A percentile compares a stretch with the other conserved stretches of the same genome.
Conservation (phyloP, 306 rosid genomes). For the Prunus mongolica region DNA sequence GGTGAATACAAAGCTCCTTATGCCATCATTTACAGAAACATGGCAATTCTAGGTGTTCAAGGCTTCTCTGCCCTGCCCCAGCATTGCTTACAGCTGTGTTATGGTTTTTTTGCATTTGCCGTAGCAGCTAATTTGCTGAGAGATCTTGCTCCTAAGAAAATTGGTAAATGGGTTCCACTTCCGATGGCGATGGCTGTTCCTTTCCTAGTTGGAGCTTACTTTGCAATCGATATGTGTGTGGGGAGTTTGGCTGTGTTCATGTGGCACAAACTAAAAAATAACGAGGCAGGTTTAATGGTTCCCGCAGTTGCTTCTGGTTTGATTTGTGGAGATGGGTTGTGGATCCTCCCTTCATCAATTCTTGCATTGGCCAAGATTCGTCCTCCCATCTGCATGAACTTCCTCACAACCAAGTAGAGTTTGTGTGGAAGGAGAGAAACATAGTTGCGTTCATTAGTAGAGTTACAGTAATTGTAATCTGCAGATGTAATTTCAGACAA, state of each 20-base stretch:
- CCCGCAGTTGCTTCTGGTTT: constrained; percentile 98
- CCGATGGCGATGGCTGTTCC: constrained; percentile 99
- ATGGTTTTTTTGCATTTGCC: constrained; percentile 75
- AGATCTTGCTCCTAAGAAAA: constrained; percentile 50
- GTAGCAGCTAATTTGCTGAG: constrained; percentile 67
- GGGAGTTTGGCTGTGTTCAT: constrained; percentile 76
- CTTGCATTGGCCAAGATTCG: constrained; percentile 72
- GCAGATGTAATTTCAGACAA: not conserved
- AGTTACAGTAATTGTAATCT: constrained; percentile 1
- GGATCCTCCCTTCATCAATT: constrained; percentile 93
- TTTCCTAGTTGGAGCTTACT: constrained; percentile 87
- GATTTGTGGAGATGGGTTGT: constrained; percentile 95
- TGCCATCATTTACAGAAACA: constrained; percentile 87
- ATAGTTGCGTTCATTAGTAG: not conserved
- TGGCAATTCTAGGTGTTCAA: constrained; percentile 90
- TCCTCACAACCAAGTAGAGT: constrained; percentile 42
- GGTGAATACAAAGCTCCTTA: constrained; percentile 96
- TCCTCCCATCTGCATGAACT: constrained; percentile 97
- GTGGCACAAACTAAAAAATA: constrained; percentile 60
- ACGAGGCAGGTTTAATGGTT: constrained; percentile 63
- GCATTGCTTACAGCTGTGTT: constrained; percentile 86
- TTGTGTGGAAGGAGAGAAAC: not conserved
- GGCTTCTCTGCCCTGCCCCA: constrained; percentile 89
- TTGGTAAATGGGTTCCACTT: constrained; percentile 75
- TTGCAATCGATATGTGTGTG: constrained; percentile 91